A percentile compares a stretch with the other conserved stretches of the same genome.
Conservation (phyloP, 2,329 filamentous ascomycete species). For the Aspergillus texensis region DNA sequence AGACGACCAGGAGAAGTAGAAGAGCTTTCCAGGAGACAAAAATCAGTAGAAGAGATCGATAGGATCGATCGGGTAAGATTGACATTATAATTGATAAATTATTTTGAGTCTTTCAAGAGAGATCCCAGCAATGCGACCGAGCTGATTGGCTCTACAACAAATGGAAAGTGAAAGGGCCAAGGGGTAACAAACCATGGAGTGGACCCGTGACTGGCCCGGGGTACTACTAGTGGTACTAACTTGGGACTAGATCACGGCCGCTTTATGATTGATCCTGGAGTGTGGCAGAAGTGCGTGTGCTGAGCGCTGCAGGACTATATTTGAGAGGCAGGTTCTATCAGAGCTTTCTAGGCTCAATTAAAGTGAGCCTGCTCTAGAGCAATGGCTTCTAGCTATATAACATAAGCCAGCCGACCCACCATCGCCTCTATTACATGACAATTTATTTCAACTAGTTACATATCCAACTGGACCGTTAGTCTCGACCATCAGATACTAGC, state of each 20-base stretch:
- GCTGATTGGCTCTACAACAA: neutral
- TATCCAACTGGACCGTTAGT: too few species aligned
- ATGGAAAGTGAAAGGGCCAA: neutral
- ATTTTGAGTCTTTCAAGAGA: neutral
- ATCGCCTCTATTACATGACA: too few species aligned
- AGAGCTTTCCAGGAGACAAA: constrained; percentile 8
- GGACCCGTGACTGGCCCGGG: too few species aligned
- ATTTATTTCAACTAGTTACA: too few species aligned
- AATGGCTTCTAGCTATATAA: too few species aligned
- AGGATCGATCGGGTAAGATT: neutral
- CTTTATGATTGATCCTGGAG: neutral
- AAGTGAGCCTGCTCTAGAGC: too few species aligned
- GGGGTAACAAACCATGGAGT: too few species aligned
- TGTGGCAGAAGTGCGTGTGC: neutral
- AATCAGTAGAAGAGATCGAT: neutral
- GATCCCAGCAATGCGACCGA: neutral
- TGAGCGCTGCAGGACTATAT: neutral
- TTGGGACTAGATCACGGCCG: neutral
- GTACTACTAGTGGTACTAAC: too few species aligned
- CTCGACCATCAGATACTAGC: too few species aligned
- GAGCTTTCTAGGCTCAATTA: too few species aligned
- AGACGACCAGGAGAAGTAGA: constrained; percentile 5
- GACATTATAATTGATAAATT: neutral
- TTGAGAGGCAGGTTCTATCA: too few species aligned
- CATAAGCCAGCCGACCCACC: too few species aligned